Evolutionary conservation across 1,139 yeast genomes (phyloP), one percentile per base, ranked within the genome.

Genomic region (Zygosaccharomyces pseudobailii): DNA sequence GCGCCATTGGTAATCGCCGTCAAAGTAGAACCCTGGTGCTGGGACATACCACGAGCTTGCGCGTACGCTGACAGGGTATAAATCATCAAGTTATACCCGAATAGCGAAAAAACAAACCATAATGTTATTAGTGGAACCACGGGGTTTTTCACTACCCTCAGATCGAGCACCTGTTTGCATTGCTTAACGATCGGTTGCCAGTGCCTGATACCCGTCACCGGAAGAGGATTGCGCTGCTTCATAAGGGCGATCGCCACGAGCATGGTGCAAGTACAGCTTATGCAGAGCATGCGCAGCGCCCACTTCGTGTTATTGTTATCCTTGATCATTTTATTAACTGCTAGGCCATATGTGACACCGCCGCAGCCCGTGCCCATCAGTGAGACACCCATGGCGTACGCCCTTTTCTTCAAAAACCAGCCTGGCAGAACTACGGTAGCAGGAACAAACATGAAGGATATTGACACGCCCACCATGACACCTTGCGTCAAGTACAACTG

Each of bases 401-500:
- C 76, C 52, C 87, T 71, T 53, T 68, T 75, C 55, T 74, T 74
- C 46, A 74, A 63, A 61, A 83, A 83, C 83, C 86, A 84, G 42
- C 75, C 76, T 0, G 87, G 86, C 24, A 78, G 58, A 9, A 82
- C 67, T 2, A 79, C 70, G 20, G 74, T 69, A 0, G 80, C 78
- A 0, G 90, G 88, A 8, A 81, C 75, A 52, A 76, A 83, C 17
- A 82, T 67, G 36, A 84, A 65, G 0, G 82, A 75, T 52, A 79
- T 81, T 0, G 86, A 80, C 7, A 79, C 53, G 0, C 90, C 88
- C 40, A 80, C 74, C 45, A 83, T 56, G 1, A 84, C 67, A 6
- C 94, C 94, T 63, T 84, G 90, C 10, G 87, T 78, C 38, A 82
- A 64, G 58, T 78, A 80, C n/a, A 84, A 65, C 50, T 84, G 87